Evolutionary conservation across 2,329 filamentous ascomycete species (phyloP).

Genomic region (Ampelomyces quisqualis): DNA sequence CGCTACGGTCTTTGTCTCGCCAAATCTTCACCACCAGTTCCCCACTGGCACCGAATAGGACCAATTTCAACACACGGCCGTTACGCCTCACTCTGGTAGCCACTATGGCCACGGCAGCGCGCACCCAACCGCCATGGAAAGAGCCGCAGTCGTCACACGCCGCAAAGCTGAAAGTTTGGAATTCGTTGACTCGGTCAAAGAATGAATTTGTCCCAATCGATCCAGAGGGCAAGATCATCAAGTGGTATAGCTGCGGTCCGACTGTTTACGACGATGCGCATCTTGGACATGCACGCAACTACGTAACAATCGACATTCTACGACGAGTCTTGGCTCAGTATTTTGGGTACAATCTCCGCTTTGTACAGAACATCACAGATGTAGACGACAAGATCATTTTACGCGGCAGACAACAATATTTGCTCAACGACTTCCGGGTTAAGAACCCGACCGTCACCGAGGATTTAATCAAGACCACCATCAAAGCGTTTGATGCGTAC

Average conservation of each 20-base stretch:
- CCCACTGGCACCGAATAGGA: constrained; percentile 22
- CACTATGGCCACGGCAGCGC: constrained; percentile 39
- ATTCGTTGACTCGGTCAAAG: constrained; percentile 74
- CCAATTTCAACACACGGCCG: constrained; percentile 15
- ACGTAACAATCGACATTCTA: constrained; percentile 87
- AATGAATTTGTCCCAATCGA: constrained; percentile 74
- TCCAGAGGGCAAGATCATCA: constrained; percentile 65
- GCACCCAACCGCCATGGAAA: constrained; percentile 45
- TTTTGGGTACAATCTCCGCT: constrained; percentile 78
- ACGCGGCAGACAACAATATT: constrained; percentile 71
- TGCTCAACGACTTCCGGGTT: constrained; percentile 69
- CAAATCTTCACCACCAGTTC: constrained; percentile 25
- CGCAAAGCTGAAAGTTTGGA: constrained; percentile 70
- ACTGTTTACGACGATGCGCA: constrained; percentile 83
- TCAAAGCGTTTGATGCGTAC: constrained; percentile 57
- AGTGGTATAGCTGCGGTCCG: constrained; percentile 88
- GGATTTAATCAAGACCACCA: constrained; percentile 53
- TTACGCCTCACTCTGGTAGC: constrained; percentile 15
- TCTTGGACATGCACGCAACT: constrained; percentile 82
- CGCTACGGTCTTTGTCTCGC: constrained; percentile 28
- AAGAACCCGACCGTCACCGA: constrained; percentile 48
- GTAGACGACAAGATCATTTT: constrained; percentile 60
- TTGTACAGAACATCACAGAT: constrained; percentile 90
- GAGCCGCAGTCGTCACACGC: constrained; percentile 46
- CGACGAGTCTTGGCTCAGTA: constrained; percentile 79